A percentile compares a stretch with the other conserved stretches of the same genome.
These are phyloP conservation scores for Wickerhamiella australiensis DNA, from an alignment of 805 yeast genomes.

Conservation along the genomic window DNA sequence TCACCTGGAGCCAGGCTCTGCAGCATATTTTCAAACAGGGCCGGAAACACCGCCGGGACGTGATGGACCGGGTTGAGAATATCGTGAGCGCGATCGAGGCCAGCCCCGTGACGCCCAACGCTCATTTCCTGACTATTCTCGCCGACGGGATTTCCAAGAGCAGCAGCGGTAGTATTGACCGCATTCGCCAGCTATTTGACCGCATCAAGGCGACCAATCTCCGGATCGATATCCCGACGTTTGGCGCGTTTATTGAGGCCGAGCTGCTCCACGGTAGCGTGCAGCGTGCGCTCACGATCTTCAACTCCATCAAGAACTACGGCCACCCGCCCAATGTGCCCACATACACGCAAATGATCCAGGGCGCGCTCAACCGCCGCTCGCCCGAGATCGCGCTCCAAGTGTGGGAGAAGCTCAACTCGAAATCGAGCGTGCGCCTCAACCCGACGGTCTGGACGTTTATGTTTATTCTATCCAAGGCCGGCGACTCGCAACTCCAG, in stretches of 20 bases:
- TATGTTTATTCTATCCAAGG: constrained; percentile 20
- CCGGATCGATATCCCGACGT: constrained; percentile 22
- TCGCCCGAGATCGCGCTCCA: constrained; percentile 18
- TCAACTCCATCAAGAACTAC: constrained; percentile 19
- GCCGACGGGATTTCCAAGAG: constrained; percentile 42
- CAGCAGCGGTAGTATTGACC: constrained; percentile 33
- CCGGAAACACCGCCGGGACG: constrained; percentile 35
- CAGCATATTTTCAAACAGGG: constrained; percentile 41
- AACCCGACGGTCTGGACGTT: constrained; percentile 25
- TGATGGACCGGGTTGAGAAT: constrained; percentile 29
- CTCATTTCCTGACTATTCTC: constrained; percentile 39
- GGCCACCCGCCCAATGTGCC: constrained; percentile 24
- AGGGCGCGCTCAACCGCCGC: constrained; percentile 19
- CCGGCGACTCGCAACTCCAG: constrained; percentile 5
- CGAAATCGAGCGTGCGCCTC: constrained; percentile 13
- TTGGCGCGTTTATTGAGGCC: constrained; percentile 26
- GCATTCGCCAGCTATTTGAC: constrained; percentile 42
- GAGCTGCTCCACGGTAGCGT: constrained; percentile 24
- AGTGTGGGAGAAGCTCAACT: constrained; percentile 17
- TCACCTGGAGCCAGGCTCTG: constrained; percentile 49
- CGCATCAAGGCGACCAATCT: constrained; percentile 30
- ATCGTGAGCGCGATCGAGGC: constrained; percentile 35
- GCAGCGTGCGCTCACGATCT: constrained; percentile 18
- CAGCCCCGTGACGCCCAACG: constrained; percentile 33
- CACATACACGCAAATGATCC: constrained; percentile 26